Evolutionary conservation across 1,284 basidiomycete genomes (phyloP).

Genomic region (Ustilago trichophora): DNA sequence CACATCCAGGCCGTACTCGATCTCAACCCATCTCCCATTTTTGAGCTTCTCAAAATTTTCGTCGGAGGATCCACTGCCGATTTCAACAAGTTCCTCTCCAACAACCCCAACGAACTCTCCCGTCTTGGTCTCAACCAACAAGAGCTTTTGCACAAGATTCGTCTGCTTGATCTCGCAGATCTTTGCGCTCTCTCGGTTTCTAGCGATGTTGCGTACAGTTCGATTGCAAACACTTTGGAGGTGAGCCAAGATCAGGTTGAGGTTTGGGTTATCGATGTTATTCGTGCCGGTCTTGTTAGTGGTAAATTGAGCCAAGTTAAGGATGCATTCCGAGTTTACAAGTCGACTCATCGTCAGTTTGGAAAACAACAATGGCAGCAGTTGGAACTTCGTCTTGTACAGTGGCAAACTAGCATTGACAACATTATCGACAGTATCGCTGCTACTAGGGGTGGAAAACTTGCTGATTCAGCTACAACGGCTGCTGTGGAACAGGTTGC

Average conservation of each 20-base stretch:
- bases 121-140: slow-evolving; percentile 43
- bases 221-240: slow-evolving; percentile 50
- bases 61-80: slow-evolving; percentile 51
- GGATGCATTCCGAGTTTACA: slow-evolving; percentile 62
- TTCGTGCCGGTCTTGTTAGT: slow-evolving; percentile 61
- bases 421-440: slow-evolving; percentile 53
- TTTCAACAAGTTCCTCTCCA: slow-evolving; percentile 37
- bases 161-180: slow-evolving; percentile 61
- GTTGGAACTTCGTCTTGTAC: slow-evolving; percentile 54
- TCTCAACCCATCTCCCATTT: slow-evolving; percentile 45
- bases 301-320: slow-evolving; percentile 64
- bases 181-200: slow-evolving; percentile 59
- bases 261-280: slow-evolving; percentile 66
- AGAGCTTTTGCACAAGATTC: slow-evolving; percentile 57
- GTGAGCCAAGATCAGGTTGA: slow-evolving; percentile 59
- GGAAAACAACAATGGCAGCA: slow-evolving; percentile 59
- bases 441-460: slow-evolving; percentile 33
- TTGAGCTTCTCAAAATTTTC: slow-evolving; percentile 60
- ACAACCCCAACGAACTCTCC: slow-evolving; percentile 20
- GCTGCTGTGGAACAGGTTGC: no score
- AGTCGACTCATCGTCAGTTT: slow-evolving; percentile 58
- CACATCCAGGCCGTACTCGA: slow-evolving; percentile 50
- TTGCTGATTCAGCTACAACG: no score
- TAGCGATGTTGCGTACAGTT: slow-evolving; percentile 56
- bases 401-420: slow-evolving; percentile 60